Evolutionary conservation across 371 early-diverging fungal genomes (phyloP), one percentile per base, ranked within the genome.

Genomic region (Mortierella sp.): DNA sequence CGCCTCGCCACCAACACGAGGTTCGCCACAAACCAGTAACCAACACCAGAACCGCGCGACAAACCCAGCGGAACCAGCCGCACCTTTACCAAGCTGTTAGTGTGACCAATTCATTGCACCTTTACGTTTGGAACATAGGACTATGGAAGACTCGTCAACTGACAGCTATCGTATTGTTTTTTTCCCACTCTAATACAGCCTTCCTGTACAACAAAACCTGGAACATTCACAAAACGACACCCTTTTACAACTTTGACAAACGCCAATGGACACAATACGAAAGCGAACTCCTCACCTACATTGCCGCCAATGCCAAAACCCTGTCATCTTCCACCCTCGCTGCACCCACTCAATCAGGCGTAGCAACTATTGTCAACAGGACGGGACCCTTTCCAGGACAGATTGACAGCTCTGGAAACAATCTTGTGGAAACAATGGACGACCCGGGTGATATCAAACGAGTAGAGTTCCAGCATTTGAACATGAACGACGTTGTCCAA

Each of bases 171-270:
- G 38, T 54, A 13, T n/a, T 47, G n/a, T 55, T 21, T 19, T 31
- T 47, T 54, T 31, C 9, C 10, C 21, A 50, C n/a, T 26, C 48
- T 7, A 11, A 50, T 42, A 50, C 42, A 82, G 82, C 78, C 10
- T 54, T 45, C 7, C 26, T 86, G 16, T 76, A 72, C 68, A 80
- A 73, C 83, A 86, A 80, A 70, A 82, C 87, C 11, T 86, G 87
- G 87, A 86, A 60, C 28, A 73, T 80, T 10, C 58, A 82, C 80
- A 82, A 73, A 52, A 82, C 87, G 16, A 86, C 87, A 0, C 87
- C 82, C 0, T 86, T 86, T 60, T 86, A 75, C 75, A 58, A 70
- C 58, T 82, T 75, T 60, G 48, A 73, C 45, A 24, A 14, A 16
- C 16, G 5, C 14, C 78, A 82, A 10, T 70, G 42, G 57, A 16